Conservation (phyloP, 768 basidiomycete species). For the Psilocybe azurescens region DNA sequence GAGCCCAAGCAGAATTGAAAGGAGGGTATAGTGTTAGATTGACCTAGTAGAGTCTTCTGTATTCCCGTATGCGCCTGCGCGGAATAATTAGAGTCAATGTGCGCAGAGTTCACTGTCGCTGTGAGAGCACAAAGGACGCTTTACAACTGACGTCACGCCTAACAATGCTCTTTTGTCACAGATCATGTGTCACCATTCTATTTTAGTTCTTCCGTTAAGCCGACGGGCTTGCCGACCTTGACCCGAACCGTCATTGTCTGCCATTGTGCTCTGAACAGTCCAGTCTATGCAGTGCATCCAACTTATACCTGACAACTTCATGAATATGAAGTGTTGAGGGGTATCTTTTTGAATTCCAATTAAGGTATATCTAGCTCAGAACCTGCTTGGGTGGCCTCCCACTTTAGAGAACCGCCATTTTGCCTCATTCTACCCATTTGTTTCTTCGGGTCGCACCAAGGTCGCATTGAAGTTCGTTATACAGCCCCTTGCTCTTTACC, state of each 20-base stretch:
- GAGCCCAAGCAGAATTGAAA: not conserved
- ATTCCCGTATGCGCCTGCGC: conserved; percentile 27
- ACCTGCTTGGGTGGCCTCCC: no score
- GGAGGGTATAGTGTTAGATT: not conserved
- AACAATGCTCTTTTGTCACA: conserved; percentile 1
- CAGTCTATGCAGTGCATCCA: not conserved
- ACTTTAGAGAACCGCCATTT: no score
- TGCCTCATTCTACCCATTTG: no score
- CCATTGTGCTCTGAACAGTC: not conserved
- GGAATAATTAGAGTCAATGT: conserved; percentile 11
- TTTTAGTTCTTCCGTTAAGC: not conserved
- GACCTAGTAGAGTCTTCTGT: not conserved
- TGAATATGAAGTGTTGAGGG: no score
- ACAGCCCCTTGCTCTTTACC: no score
- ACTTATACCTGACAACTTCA: no score
- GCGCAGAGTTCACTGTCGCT: conserved; percentile 3
- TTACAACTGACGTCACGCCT: conserved; percentile 2
- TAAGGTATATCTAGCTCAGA: no score
- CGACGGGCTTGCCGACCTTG: not conserved
- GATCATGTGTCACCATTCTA: not conserved
- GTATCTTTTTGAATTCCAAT: no score
- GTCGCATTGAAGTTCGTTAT: no score
- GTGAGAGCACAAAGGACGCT: not conserved
- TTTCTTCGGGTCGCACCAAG: no score
- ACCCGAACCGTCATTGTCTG: not conserved